These are phyloP conservation scores for Spatholobus suberectus DNA, from an alignment of 306 rosid genomes.

Conservation along the genomic window DNA sequence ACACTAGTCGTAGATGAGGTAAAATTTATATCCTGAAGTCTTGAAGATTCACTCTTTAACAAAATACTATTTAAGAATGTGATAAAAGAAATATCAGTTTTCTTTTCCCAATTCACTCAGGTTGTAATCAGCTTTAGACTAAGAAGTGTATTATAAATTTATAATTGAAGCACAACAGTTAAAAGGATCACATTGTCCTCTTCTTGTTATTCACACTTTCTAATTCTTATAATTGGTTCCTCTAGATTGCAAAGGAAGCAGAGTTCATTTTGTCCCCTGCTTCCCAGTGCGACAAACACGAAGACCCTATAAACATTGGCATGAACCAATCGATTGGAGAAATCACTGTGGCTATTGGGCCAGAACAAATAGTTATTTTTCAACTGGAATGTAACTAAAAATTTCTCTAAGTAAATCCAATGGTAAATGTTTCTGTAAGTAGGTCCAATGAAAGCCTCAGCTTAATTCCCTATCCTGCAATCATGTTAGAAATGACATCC, in stretches of 20 bases:
- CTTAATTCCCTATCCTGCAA: too few relatives aligned
- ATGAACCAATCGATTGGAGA: too few relatives aligned
- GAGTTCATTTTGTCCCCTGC: slow-evolving; percentile 99
- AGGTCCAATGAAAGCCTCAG: too few relatives aligned
- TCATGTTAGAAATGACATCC: too few relatives aligned
- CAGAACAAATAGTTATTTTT: too few relatives aligned
- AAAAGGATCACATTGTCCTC: not conserved
- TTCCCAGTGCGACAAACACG: too few relatives aligned
- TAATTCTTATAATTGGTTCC: slow-evolving; percentile 33
- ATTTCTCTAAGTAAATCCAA: too few relatives aligned
- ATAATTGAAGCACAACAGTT: not conserved
- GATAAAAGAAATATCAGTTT: slow-evolving; percentile 1
- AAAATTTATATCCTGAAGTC: slow-evolving; percentile 10
- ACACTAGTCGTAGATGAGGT: slow-evolving; percentile 96
- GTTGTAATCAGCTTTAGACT: not conserved
- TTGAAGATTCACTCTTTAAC: slow-evolving; percentile 9
- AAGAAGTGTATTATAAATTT: not conserved
- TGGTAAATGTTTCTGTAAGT: too few relatives aligned
- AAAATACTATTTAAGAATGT: slow-evolving; percentile 6
- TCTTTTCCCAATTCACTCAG: not conserved
- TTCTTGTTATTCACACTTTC: not conserved
- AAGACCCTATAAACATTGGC: too few relatives aligned
- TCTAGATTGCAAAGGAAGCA: slow-evolving; percentile 91
- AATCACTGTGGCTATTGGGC: too few relatives aligned
- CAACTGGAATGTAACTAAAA: too few relatives aligned